Percentiles rank a stretch among this genome's conserved stretches.
These are phyloP conservation scores for Arctium minus DNA, from an alignment of 129 eudicot species.

Conservation along the genomic window DNA sequence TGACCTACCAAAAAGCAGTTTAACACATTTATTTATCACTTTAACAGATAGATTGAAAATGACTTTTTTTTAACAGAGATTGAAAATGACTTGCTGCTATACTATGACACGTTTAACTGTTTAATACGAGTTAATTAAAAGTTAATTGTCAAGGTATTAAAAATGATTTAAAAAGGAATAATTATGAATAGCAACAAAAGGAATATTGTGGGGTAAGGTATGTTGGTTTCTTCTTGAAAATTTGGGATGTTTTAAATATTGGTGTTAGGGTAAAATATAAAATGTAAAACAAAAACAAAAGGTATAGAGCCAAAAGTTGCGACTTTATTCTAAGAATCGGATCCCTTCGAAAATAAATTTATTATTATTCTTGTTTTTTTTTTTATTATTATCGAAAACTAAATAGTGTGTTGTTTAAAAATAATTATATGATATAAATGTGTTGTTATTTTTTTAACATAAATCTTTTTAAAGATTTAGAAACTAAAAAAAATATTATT, in stretches of 20 bases:
- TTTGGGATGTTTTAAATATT: background rate
- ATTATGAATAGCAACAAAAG: background rate
- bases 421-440: background rate
- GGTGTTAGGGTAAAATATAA: background rate
- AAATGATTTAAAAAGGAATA: background rate
- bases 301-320: background rate
- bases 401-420: background rate
- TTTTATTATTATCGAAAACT: background rate
- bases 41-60: too few species aligned
- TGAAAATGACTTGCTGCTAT: too few species aligned
- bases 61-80: too few species aligned
- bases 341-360: background rate
- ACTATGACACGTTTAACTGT: too few species aligned
- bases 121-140: too few species aligned
- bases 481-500: background rate
- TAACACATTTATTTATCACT: too few species aligned
- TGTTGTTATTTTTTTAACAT: background rate
- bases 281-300: background rate
- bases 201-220: constrained; percentile 15
- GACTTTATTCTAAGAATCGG: constrained; percentile 5
- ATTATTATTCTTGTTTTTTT: background rate
- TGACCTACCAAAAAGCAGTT: too few species aligned
- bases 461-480: too few species aligned
- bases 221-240: background rate
- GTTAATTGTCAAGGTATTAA: too few species aligned